Evolutionary conservation across 768 basidiomycete species (phyloP).

Genomic region (Lactarius sp.): DNA sequence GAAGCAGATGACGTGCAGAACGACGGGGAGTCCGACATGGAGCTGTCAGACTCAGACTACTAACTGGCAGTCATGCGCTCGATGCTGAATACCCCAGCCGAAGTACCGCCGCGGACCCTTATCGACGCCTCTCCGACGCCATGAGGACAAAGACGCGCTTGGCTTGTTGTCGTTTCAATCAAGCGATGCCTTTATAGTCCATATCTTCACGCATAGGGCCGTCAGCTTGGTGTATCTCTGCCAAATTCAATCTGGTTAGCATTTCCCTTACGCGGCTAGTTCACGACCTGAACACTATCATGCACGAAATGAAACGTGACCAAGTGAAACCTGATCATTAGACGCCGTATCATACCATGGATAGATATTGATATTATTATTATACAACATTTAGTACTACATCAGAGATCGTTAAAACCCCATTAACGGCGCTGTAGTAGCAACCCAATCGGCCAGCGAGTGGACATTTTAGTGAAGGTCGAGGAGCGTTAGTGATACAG

Average conservation of each 20-base stretch:
- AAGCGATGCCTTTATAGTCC: background rate
- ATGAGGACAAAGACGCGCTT: background rate
- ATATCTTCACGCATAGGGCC: background rate
- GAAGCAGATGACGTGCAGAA: background rate
- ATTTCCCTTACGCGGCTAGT: background rate
- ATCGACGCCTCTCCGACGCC: background rate
- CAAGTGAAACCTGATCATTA: background rate
- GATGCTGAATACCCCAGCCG: background rate
- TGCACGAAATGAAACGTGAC: background rate
- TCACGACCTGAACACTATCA: background rate
- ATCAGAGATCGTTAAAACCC: background rate
- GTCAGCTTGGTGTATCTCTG: background rate
- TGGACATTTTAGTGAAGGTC: background rate
- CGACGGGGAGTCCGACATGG: slow-evolving; percentile 32
- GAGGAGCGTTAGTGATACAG: background rate
- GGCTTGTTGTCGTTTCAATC: background rate
- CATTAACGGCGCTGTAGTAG: background rate
- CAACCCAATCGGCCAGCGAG: slow-evolving; percentile 12
- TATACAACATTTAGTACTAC: slow-evolving; percentile 2
- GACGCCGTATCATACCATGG: slow-evolving; percentile 3
- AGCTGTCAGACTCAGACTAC: slow-evolving; percentile 34
- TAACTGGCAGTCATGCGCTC: background rate
- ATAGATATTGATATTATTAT: background rate
- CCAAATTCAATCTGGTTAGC: background rate
- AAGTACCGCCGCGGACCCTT: background rate